Evolutionary conservation across 2,329 filamentous ascomycete species (phyloP).

Genomic region (Calonectria montana): DNA sequence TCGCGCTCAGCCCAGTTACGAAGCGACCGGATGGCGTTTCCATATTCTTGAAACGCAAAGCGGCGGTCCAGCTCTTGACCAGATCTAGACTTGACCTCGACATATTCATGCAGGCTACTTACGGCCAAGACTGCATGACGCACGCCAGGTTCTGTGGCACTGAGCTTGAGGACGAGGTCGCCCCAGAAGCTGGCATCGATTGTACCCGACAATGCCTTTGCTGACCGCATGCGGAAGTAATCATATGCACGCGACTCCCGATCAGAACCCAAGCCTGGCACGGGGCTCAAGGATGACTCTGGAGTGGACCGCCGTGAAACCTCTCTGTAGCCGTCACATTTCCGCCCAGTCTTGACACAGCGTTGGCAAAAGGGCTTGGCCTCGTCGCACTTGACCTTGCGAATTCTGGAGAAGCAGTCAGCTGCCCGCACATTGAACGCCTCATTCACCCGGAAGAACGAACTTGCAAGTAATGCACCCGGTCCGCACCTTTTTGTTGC

Average conservation of each 20-base stretch:
- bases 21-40: slow-evolving; percentile 58
- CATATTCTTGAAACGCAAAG: slow-evolving; percentile 54
- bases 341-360: slow-evolving; percentile 65
- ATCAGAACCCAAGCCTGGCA: slow-evolving; percentile 33
- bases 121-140: slow-evolving; percentile 63
- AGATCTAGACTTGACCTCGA: slow-evolving; percentile 34
- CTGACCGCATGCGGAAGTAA: slow-evolving; percentile 49
- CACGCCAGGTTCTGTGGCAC: slow-evolving; percentile 57
- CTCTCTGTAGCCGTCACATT: slow-evolving; percentile 65
- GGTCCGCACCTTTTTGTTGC: slow-evolving; percentile 59
- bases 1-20: slow-evolving; percentile 49
- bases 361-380: slow-evolving; percentile 62
- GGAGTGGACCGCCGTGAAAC: slow-evolving; percentile 29
- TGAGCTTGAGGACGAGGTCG: slow-evolving; percentile 57
- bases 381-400: slow-evolving; percentile 69
- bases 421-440: not conserved
- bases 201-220: slow-evolving; percentile 55
- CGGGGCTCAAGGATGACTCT: slow-evolving; percentile 27
- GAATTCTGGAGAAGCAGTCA: slow-evolving; percentile 51
- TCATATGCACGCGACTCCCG: slow-evolving; percentile 46
- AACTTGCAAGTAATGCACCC: slow-evolving; percentile 69
- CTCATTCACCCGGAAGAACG: slow-evolving; percentile 38
- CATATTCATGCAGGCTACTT: slow-evolving; percentile 58
- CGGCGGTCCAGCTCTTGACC: slow-evolving; percentile 31
- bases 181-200: slow-evolving; percentile 58